A percentile compares a stretch with the other conserved stretches of the same genome.
Conservation (phyloP, 768 basidiomycete species). For the Macrocybe gigantea region DNA sequence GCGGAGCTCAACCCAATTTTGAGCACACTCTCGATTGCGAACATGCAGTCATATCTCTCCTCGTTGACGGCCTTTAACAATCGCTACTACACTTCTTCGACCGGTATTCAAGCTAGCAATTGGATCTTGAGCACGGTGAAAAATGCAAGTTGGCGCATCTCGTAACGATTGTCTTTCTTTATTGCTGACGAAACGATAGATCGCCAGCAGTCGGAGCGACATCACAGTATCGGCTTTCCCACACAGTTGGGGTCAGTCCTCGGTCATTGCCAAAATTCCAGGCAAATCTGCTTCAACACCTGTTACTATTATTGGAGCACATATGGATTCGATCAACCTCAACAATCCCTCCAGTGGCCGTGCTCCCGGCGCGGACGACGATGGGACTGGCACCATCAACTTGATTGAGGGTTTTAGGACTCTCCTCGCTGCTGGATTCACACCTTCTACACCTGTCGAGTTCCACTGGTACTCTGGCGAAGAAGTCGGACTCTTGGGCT, state of each 20-base stretch:
- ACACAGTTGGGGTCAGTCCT: constrained; percentile 28
- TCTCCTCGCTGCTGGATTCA: constrained; percentile 31
- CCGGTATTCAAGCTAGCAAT: constrained; percentile 30
- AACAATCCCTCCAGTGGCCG: constrained; percentile 30
- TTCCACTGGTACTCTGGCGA: constrained; percentile 46
- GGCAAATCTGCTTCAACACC: constrained; percentile 24
- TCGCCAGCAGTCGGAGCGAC: constrained; percentile 19
- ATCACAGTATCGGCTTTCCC: constrained; percentile 22
- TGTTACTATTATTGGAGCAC: constrained; percentile 32
- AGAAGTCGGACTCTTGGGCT: constrained; percentile 41
- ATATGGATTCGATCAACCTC: constrained; percentile 38
- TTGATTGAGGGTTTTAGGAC: constrained; percentile 36
- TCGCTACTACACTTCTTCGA: constrained; percentile 32
- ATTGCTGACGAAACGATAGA: constrained; percentile 7
- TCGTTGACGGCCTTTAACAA: constrained; percentile 36
- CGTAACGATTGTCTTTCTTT: not conserved
- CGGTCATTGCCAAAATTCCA: constrained; percentile 30
- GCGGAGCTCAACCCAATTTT: constrained; percentile 20
- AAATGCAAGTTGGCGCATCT: constrained; percentile 15
- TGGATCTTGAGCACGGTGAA: constrained; percentile 30
- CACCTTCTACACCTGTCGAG: constrained; percentile 34
- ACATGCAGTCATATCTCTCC: constrained; percentile 28
- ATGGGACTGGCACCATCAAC: constrained; percentile 40
- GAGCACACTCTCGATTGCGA: constrained; percentile 20
- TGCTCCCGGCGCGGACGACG: constrained; percentile 46